Conservation (phyloP, 139 green algal species). For the Tetraselmis chui region DNA sequence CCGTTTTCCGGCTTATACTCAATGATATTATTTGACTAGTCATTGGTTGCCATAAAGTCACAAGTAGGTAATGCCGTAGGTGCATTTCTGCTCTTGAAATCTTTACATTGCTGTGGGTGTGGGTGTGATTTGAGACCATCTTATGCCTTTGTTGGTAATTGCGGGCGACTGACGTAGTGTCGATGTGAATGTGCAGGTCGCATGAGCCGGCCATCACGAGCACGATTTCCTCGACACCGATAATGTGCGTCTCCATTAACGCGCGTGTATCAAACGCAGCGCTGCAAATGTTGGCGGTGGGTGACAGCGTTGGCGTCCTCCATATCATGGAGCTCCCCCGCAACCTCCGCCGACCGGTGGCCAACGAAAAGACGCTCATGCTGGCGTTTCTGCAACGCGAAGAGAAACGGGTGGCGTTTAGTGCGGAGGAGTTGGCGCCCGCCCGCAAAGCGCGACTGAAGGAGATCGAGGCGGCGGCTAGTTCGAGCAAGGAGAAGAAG, state of each 20-base stretch:
- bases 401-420: constrained; percentile 5
- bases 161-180: too few species aligned
- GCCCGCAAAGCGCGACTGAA: neutral
- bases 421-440: neutral
- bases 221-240: constrained; percentile 3
- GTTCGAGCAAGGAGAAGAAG: neutral
- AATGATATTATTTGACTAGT: too few species aligned
- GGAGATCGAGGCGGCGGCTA: neutral
- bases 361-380: constrained; percentile 60
- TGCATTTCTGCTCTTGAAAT: too few species aligned
- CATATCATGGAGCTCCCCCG: constrained; percentile 77
- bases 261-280: neutral
- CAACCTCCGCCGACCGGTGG: constrained; percentile 58
- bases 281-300: constrained; percentile 31
- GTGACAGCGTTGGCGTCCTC: constrained; percentile 47
- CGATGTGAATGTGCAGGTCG: neutral
- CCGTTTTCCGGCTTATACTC: too few species aligned
- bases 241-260: constrained; percentile 2
- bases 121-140: too few species aligned
- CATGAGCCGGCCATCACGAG: constrained; percentile 2
- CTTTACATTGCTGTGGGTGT: too few species aligned
- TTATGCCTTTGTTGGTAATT: too few species aligned
- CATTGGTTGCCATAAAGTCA: too few species aligned
- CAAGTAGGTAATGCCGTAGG: too few species aligned
- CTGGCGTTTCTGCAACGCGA: constrained; percentile 49